Conservation (phyloP, 2,329 filamentous ascomycete species). For the Sporothrix humicola region DNA sequence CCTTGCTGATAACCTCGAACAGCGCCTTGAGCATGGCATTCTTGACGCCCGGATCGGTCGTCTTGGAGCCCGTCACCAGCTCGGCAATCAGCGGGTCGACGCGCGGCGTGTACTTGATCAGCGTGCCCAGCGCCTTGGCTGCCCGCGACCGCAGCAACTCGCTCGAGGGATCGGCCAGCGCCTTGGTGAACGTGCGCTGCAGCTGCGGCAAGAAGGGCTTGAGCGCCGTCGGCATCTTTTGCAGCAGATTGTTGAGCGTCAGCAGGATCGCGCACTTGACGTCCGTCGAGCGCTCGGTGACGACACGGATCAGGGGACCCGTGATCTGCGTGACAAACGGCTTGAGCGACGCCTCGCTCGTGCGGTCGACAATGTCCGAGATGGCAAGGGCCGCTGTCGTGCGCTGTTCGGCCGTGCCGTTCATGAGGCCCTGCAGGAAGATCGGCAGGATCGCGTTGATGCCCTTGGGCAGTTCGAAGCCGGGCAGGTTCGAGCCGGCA, state of each 20-base stretch:
- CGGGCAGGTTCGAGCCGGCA: conserved; percentile 79
- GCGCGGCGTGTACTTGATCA: conserved; percentile 94
- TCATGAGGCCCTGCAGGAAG: conserved; percentile 97
- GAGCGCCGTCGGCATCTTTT: conserved; percentile 93
- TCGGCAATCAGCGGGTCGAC: conserved; percentile 93
- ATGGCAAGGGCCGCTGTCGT: conserved; percentile 91
- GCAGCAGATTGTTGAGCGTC: conserved; percentile 90
- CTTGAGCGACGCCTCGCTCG: conserved; percentile 83
- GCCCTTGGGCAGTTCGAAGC: conserved; percentile 92
- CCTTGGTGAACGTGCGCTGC: conserved; percentile 95
- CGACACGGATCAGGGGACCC: conserved; percentile 94
- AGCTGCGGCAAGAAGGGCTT: conserved; percentile 97
- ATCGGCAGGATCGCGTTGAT: conserved; percentile 96
- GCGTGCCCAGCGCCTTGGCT: conserved; percentile 88
- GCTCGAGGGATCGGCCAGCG: conserved; percentile 89
- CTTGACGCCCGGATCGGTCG: conserved; percentile 81
- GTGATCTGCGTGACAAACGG: conserved; percentile 98
- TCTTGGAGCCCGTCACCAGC: conserved; percentile 94
- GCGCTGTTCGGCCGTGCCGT: conserved; percentile 89
- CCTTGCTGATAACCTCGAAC: conserved; percentile 95
- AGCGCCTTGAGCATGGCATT: conserved; percentile 97
- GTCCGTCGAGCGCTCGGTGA: conserved; percentile 93
- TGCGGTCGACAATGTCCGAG: conserved; percentile 93
- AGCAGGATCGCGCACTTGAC: conserved; percentile 94
- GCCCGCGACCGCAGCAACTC: conserved; percentile 85